Percentiles rank a stretch among this genome's conserved stretches.
Conservation (phyloP, 495 filamentous ascomycete genomes). For the Lepidopterella palustris region DNA sequence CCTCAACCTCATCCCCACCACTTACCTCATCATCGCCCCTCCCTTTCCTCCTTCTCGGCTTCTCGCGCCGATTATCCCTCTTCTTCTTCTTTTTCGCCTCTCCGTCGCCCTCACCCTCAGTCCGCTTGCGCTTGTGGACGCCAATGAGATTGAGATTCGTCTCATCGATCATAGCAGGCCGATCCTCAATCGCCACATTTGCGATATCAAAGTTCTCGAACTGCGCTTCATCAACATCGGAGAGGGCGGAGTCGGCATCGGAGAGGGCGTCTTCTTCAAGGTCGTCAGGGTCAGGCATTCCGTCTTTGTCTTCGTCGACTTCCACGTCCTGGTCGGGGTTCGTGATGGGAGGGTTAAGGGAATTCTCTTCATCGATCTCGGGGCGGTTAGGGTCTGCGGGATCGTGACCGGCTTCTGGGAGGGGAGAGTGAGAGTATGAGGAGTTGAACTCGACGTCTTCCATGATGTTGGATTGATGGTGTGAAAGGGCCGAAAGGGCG, state of each 20-base stretch:
- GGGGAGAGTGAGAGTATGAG: constrained; percentile 15
- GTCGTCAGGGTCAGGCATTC: constrained; percentile 61
- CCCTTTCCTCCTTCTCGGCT: constrained; percentile 60
- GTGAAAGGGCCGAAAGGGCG: too few species aligned
- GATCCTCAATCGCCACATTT: constrained; percentile 68
- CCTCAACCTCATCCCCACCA: constrained; percentile 52
- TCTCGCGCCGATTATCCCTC: constrained; percentile 63
- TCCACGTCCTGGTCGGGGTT: constrained; percentile 39
- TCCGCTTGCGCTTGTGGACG: constrained; percentile 74
- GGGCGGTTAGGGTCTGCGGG: constrained; percentile 38
- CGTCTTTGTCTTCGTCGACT: constrained; percentile 35
- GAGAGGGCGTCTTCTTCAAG: constrained; percentile 52
- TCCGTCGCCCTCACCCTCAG: constrained; percentile 47
- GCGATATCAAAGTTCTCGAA: constrained; percentile 86
- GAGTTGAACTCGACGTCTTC: constrained; percentile 18
- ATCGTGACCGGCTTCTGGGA: constrained; percentile 43
- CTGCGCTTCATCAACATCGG: constrained; percentile 90
- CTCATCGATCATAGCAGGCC: constrained; percentile 75
- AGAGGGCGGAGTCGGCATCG: constrained; percentile 42
- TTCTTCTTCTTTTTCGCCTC: constrained; percentile 59
- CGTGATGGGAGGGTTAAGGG: constrained; percentile 35
- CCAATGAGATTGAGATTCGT: constrained; percentile 67
- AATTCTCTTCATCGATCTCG: constrained; percentile 42
- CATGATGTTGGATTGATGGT: constrained; percentile 8
- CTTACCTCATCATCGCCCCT: constrained; percentile 47